Evolutionary conservation across 345 rosid genomes (phyloP).

Genomic region (Eutrema heterophyllum): DNA sequence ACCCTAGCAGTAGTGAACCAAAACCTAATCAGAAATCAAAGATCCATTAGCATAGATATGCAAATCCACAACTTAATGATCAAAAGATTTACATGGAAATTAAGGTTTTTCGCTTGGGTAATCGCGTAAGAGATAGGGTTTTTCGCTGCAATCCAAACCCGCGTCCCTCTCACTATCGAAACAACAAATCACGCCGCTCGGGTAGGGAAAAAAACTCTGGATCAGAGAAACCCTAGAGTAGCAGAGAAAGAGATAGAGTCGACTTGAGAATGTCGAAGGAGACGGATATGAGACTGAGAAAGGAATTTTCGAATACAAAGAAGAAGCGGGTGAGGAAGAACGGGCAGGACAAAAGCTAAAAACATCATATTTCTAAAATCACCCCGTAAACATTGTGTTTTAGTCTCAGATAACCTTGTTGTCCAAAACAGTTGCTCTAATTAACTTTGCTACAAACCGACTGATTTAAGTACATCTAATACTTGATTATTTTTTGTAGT

Average conservation of each 20-base stretch:
- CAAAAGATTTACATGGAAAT: slow-evolving; percentile 21
- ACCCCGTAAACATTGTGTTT: too few relatives aligned
- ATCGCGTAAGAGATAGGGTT: slow-evolving; percentile 31
- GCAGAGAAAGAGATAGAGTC: not conserved
- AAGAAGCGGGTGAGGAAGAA: slow-evolving; percentile 53
- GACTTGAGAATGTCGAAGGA: not conserved
- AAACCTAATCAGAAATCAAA: slow-evolving; percentile 14
- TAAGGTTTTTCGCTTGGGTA: not conserved
- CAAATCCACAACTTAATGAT: not conserved
- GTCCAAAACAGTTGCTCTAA: too few relatives aligned
- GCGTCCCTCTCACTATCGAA: not conserved
- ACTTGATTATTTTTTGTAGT: too few relatives aligned
- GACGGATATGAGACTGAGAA: not conserved
- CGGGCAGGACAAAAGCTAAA: not conserved
- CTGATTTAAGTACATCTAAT: too few relatives aligned
- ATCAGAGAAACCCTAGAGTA: slow-evolving; percentile 22
- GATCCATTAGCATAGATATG: slow-evolving; percentile 15
- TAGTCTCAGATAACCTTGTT: too few relatives aligned
- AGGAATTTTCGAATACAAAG: slow-evolving; percentile 41
- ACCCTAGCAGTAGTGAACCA: slow-evolving; percentile 6
- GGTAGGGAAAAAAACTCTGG: slow-evolving; percentile 2
- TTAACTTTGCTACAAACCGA: too few relatives aligned
- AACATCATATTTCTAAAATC: not conserved
- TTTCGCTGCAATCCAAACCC: slow-evolving; percentile 8
- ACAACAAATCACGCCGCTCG: not conserved